Evolutionary conservation across 495 filamentous ascomycete species (phyloP).

Genomic region (Neurospora africana): DNA sequence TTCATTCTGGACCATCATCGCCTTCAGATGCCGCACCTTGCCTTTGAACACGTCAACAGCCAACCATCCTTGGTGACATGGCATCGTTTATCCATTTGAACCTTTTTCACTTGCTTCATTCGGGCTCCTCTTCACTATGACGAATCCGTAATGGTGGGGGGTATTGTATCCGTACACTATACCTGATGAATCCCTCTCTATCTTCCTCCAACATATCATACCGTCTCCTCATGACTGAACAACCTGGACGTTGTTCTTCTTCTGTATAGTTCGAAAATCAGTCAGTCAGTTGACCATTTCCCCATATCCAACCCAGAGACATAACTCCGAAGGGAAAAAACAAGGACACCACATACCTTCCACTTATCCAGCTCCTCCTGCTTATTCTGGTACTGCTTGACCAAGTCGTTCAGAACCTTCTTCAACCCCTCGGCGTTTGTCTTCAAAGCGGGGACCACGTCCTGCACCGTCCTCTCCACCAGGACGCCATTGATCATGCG

Average conservation of each 20-base stretch:
- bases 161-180: background rate
- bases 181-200: background rate
- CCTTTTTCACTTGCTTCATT: background rate
- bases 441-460: conserved; percentile 80
- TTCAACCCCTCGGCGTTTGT: conserved; percentile 94
- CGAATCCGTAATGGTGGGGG: background rate
- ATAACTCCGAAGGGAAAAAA: background rate
- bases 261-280: conserved; percentile 44
- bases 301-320: background rate
- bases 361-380: conserved; percentile 94
- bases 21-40: background rate
- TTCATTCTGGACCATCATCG: background rate
- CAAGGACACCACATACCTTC: conserved; percentile 58
- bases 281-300: background rate
- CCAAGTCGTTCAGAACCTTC: conserved; percentile 88
- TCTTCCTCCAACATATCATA: background rate
- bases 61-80: background rate
- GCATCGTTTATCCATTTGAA: background rate
- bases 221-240: conserved; percentile 52
- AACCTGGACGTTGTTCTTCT: conserved; percentile 97
- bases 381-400: conserved; percentile 95
- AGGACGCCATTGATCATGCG: conserved; percentile 97
- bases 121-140: background rate
- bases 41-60: background rate
- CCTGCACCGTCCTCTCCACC: conserved; percentile 84